phyloP scores from a whole-genome alignment of 1,284 basidiomycete genomes.

The Boletus calvinii region DNA sequence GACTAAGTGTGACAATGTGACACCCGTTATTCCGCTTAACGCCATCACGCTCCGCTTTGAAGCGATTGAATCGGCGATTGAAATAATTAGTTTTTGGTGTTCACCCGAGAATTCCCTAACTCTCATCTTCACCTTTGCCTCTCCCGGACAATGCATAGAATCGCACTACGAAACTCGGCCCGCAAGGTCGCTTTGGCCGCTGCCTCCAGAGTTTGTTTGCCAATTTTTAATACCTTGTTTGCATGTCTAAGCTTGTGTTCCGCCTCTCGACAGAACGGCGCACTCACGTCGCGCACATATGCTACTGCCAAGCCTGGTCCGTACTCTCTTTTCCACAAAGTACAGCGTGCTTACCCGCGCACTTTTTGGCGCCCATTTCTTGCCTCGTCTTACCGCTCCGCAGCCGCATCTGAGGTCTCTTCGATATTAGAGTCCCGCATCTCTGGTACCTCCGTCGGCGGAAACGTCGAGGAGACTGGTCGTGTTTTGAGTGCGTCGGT shows the following conservation, averaged over 20 bases:
- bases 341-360: slow-evolving; percentile 4
- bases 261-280: slow-evolving; percentile 46
- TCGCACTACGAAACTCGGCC: slow-evolving; percentile 82
- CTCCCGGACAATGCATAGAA: slow-evolving; percentile 76
- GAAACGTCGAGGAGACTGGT: slow-evolving; percentile 98
- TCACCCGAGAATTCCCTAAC: slow-evolving; percentile 35
- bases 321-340: slow-evolving; percentile 32
- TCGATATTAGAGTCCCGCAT: slow-evolving; percentile 99
- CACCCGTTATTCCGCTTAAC: slow-evolving; percentile 1
- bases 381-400: slow-evolving; percentile 26
- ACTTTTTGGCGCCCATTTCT: background rate
- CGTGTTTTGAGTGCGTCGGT: slow-evolving; percentile 86
- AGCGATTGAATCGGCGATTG: slow-evolving; percentile 31
- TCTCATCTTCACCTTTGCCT: slow-evolving; percentile 44
- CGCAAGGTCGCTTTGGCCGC: slow-evolving; percentile 72
- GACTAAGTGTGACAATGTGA: slow-evolving; percentile 3
- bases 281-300: slow-evolving; percentile 75
- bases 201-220: slow-evolving; percentile 53
- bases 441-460: slow-evolving; percentile 85
- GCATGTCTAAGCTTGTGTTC: slow-evolving; percentile 21
- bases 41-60: slow-evolving; percentile 11
- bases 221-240: slow-evolving; percentile 18
- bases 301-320: slow-evolving; percentile 97
- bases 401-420: slow-evolving; percentile 98
- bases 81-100: slow-evolving; percentile 35